phyloP scores from a whole-genome alignment of 176 grass and related monocot genomes.

The Avena sativa region DNA sequence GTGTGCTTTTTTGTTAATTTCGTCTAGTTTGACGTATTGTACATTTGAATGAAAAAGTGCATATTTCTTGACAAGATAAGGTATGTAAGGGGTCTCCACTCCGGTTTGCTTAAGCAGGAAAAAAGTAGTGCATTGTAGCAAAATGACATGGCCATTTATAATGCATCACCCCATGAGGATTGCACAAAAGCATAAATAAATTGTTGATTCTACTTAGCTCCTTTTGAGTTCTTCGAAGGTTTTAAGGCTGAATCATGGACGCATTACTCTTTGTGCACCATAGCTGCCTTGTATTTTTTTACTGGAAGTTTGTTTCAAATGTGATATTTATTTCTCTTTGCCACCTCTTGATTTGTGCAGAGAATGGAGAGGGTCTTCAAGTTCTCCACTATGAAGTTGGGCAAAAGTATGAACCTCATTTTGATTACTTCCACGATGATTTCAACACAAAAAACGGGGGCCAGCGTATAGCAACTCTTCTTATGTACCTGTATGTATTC shows the following conservation, averaged over 20 bases:
- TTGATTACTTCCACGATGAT: slow-evolving; percentile 95
- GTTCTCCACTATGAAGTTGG: slow-evolving; percentile 98
- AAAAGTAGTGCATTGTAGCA: not conserved
- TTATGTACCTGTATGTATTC: slow-evolving; percentile 97
- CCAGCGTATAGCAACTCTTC: slow-evolving; percentile 93
- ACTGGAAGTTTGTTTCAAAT: slow-evolving; percentile 29
- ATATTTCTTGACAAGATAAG: slow-evolving; percentile 1
- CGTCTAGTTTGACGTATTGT: slow-evolving; percentile 13
- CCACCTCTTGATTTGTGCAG: slow-evolving; percentile 50
- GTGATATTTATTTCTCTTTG: not conserved
- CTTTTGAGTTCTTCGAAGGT: not conserved
- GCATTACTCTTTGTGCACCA: not conserved
- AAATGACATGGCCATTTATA: not conserved
- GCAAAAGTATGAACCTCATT: slow-evolving; percentile 96
- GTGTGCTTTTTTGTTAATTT: slow-evolving; percentile 8
- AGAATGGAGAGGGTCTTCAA: slow-evolving; percentile 96
- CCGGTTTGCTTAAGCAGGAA: not conserved
- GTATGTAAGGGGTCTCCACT: not conserved
- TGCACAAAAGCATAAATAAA: slow-evolving; percentile 7
- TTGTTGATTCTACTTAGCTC: not conserved
- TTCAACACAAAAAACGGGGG: slow-evolving; percentile 89
- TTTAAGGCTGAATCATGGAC: not conserved
- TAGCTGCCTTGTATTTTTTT: not conserved
- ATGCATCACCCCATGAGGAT: not conserved
- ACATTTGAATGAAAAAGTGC: not conserved